Conservation (phyloP, 176 grass and related monocot genomes). For the Poa pratensis region DNA sequence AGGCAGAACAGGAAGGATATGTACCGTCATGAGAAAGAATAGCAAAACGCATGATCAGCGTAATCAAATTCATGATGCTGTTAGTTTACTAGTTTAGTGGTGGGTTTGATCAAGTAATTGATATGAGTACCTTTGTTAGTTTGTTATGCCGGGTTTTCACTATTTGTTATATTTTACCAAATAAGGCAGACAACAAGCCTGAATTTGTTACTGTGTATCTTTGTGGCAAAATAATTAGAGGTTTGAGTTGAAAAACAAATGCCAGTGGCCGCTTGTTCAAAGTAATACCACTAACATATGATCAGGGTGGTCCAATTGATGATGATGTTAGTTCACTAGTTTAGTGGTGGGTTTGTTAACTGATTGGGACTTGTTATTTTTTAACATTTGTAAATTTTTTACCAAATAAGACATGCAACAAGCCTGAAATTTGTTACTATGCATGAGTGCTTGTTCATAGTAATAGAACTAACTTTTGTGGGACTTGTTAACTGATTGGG, state of each 20-base stretch:
- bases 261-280: no score
- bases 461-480: background rate
- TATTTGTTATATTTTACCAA: background rate
- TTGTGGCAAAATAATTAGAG: background rate
- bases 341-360: no score
- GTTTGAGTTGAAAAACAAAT: background rate
- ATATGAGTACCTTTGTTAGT: conserved; percentile 7
- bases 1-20: conserved; percentile 42
- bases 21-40: conserved; percentile 33
- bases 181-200: background rate
- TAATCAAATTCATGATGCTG: background rate
- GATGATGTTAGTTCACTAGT: no score
- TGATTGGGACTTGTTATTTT: no score
- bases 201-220: background rate
- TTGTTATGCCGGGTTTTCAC: background rate
- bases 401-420: background rate
- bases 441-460: conserved; percentile 2
- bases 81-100: conserved; percentile 30
- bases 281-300: no score
- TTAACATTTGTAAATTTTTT: background rate
- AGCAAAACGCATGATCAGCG: background rate
- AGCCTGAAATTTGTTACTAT: background rate
- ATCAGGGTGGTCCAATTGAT: no score
- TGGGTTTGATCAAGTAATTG: conserved; percentile 9
- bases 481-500: background rate